A percentile compares a stretch with the other conserved stretches of the same genome.
Conservation (phyloP, 1,139 yeast species). For the Suhomyces bokatorum region DNA sequence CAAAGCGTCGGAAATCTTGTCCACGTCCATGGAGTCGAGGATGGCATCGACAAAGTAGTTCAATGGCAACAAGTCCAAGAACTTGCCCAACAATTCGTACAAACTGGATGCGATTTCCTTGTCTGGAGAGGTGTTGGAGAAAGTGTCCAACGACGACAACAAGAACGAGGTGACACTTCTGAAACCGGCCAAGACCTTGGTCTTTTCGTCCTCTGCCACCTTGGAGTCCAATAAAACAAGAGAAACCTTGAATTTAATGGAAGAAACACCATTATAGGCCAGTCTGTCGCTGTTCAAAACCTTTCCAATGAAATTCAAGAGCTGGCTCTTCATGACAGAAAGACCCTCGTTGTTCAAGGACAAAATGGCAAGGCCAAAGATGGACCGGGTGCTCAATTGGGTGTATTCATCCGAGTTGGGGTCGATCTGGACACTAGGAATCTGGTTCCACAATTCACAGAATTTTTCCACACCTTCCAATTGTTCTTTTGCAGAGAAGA, state of each 20-base stretch:
- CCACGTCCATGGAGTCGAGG: slow-evolving; percentile 53
- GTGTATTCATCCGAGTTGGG: slow-evolving; percentile 39
- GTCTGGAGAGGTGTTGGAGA: slow-evolving; percentile 21
- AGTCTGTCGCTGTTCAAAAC: slow-evolving; percentile 45
- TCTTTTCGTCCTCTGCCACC: slow-evolving; percentile 28
- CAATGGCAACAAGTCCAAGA: slow-evolving; percentile 73
- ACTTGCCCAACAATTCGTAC: slow-evolving; percentile 55
- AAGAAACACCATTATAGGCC: slow-evolving; percentile 37
- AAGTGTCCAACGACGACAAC: slow-evolving; percentile 37
- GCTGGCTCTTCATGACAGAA: slow-evolving; percentile 46
- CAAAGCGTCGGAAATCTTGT: slow-evolving; percentile 36
- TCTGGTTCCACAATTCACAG: slow-evolving; percentile 52
- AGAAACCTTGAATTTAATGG: slow-evolving; percentile 60
- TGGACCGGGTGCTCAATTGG: slow-evolving; percentile 51
- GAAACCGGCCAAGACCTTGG: slow-evolving; percentile 41
- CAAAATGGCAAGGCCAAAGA: slow-evolving; percentile 63
- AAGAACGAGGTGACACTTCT: slow-evolving; percentile 43
- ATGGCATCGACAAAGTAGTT: slow-evolving; percentile 68
- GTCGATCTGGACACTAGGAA: slow-evolving; percentile 46
- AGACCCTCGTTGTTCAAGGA: slow-evolving; percentile 54
- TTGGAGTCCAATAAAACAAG: slow-evolving; percentile 53
- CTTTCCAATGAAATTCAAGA: slow-evolving; percentile 55
- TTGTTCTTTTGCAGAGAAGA: slow-evolving; percentile 70
- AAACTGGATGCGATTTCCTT: slow-evolving; percentile 28
- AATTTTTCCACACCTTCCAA: slow-evolving; percentile 58